These are phyloP conservation scores for Aureobasidium sp. DNA, from an alignment of 2,329 filamentous ascomycete genomes.

Conservation along the genomic window DNA sequence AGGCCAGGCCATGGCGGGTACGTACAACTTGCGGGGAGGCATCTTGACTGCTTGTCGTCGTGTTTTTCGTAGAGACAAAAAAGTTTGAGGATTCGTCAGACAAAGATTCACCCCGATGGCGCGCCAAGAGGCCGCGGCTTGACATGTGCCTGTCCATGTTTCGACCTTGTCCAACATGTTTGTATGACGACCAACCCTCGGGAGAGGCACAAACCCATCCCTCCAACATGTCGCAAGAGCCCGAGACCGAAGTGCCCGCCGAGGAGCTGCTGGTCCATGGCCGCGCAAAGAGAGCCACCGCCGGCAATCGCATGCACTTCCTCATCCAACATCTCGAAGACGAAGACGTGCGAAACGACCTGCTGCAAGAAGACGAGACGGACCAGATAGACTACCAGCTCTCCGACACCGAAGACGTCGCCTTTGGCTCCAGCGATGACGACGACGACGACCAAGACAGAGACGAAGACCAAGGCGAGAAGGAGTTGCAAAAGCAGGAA, in stretches of 20 bases:
- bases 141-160: background rate
- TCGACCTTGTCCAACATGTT: background rate
- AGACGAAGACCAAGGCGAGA: conserved; percentile 76
- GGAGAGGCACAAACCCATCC: too few relatives aligned
- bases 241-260: conserved; percentile 1
- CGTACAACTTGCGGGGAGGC: conserved; percentile 65
- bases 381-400: conserved; percentile 48
- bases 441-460: conserved; percentile 59
- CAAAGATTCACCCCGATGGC: background rate
- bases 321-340: conserved; percentile 57
- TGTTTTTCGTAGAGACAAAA: background rate
- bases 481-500: conserved; percentile 71
- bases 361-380: conserved; percentile 46
- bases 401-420: conserved; percentile 58
- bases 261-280: conserved; percentile 53
- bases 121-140: background rate
- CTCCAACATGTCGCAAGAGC: conserved; percentile 14
- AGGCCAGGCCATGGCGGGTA: conserved; percentile 17
- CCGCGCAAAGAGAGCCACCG: conserved; percentile 69
- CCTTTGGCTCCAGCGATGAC: conserved; percentile 78
- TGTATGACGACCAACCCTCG: too few relatives aligned
- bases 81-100: background rate
- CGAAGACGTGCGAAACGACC: conserved; percentile 36
- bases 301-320: conserved; percentile 74
- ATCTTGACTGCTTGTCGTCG: conserved; percentile 45